Evolutionary conservation across 2,329 filamentous ascomycete species (phyloP).

Genomic region (Paecilomyces variotii): DNA sequence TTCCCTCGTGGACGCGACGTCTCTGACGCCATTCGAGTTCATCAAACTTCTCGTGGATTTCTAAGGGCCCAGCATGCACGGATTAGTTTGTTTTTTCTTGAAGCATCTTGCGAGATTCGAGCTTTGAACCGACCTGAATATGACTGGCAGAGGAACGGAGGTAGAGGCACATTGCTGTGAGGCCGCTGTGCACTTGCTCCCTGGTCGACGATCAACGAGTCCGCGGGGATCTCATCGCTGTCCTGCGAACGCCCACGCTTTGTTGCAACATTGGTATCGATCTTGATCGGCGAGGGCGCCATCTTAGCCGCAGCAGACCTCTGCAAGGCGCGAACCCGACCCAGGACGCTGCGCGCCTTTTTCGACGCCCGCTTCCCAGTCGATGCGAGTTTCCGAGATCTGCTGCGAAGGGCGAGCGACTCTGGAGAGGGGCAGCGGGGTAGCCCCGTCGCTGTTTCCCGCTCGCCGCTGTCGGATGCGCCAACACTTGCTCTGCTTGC

Average conservation of each 20-base stretch:
- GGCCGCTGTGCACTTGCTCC: slow-evolving; percentile 18
- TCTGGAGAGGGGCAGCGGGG: slow-evolving; percentile 26
- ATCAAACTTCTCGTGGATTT: slow-evolving; percentile 52
- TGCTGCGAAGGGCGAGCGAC: slow-evolving; percentile 19
- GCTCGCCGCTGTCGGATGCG: slow-evolving; percentile 17
- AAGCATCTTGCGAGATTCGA: background rate
- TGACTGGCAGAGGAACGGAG: slow-evolving; percentile 31
- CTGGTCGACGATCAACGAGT: slow-evolving; percentile 17
- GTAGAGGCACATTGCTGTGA: slow-evolving; percentile 24
- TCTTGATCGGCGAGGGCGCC: slow-evolving; percentile 33
- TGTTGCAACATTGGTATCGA: slow-evolving; percentile 30
- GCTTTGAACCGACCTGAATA: slow-evolving; percentile 23
- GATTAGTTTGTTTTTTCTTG: slow-evolving; percentile 1
- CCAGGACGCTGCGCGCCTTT: slow-evolving; percentile 35
- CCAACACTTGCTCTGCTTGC: slow-evolving; percentile 16
- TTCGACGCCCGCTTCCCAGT: slow-evolving; percentile 26
- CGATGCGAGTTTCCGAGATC: slow-evolving; percentile 20
- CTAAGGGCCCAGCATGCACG: slow-evolving; percentile 26
- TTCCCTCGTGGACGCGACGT: slow-evolving; percentile 43
- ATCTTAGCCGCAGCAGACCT: slow-evolving; percentile 33
- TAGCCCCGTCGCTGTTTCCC: slow-evolving; percentile 19
- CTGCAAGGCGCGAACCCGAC: slow-evolving; percentile 33
- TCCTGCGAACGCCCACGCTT: slow-evolving; percentile 31
- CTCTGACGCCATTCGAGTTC: slow-evolving; percentile 56
- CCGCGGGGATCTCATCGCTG: slow-evolving; percentile 22